A percentile compares a stretch with the other conserved stretches of the same genome.
These are phyloP conservation scores for Neofusicoccum sp. DNA, from an alignment of 2,329 filamentous ascomycete genomes.

Conservation along the genomic window DNA sequence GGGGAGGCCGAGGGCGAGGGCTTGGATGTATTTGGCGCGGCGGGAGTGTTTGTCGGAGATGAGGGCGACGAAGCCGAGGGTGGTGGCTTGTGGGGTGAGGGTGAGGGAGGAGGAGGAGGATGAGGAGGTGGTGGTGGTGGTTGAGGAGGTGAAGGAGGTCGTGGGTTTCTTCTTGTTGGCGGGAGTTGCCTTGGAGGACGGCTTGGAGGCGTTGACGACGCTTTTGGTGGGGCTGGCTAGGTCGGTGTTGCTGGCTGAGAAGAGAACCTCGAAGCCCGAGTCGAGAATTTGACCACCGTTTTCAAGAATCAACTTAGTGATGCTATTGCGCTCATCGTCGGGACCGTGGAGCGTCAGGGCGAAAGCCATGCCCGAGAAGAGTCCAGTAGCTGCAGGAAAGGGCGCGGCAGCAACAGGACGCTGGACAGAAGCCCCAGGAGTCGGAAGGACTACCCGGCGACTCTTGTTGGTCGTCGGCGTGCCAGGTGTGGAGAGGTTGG, in stretches of 20 bases:
- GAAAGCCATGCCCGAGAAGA: slow-evolving; percentile 84
- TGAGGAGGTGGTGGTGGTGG: no score
- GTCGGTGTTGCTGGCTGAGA: slow-evolving; percentile 49
- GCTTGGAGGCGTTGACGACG: not conserved
- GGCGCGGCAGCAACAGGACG: slow-evolving; percentile 32
- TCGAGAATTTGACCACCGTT: slow-evolving; percentile 72
- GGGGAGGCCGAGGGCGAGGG: slow-evolving; percentile 82
- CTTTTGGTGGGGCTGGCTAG: slow-evolving; percentile 18
- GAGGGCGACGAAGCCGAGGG: slow-evolving; percentile 75
- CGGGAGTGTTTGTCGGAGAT: slow-evolving; percentile 84
- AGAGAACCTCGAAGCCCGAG: slow-evolving; percentile 78
- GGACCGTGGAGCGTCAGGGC: slow-evolving; percentile 69
- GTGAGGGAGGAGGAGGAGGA: slow-evolving; percentile 39
- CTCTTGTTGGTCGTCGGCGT: slow-evolving; percentile 50
- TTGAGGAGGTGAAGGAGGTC: not conserved
- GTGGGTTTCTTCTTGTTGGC: not conserved
- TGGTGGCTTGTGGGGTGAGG: slow-evolving; percentile 53
- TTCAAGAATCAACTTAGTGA: slow-evolving; percentile 63
- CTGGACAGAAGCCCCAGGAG: slow-evolving; percentile 22
- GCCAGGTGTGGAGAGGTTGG: slow-evolving; percentile 25
- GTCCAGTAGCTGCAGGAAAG: slow-evolving; percentile 30
- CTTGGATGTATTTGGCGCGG: slow-evolving; percentile 91
- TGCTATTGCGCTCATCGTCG: slow-evolving; percentile 53
- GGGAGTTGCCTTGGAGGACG: not conserved
- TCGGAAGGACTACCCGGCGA: slow-evolving; percentile 28